Evolutionary conservation across 805 yeast genomes (phyloP), one percentile per base, ranked within the genome.

Genomic region (Clavispora asparagi): DNA sequence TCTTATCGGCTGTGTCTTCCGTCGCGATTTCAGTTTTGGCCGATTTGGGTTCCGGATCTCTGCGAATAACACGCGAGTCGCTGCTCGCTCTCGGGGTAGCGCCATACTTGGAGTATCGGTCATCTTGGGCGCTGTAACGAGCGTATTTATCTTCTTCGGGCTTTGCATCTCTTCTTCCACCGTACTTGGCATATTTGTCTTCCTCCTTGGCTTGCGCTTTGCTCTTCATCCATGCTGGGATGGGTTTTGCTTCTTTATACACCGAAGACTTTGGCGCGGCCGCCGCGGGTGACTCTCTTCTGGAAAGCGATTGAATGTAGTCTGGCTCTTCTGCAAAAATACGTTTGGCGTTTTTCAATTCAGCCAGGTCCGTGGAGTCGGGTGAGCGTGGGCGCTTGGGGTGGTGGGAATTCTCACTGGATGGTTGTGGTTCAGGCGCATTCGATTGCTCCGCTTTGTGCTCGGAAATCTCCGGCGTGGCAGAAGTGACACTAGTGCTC

Each of bases 161-260:
- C 12, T 23, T 23, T 17, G 14, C 12, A 10, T 40, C 33, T n/a
- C 39, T 31, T 14, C 56, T 35, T 17, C 42, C 49, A 7, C 74
- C 75, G 50, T 71, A 71, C 50, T 68, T 67, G 45, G 67, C 75
- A 54, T 71, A 71, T 50, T 70, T 71, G 40, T 59, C 56, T 3
- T 52, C 46, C 9, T 53, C 54, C 38, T 56, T 60, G 16, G 53
- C 53, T 10, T 48, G 55, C 17, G 53, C 54, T 17, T 52, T 51
- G 36, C 60, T 56, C 46, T 63, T 65, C 61, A 70, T 57, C 76
- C 76, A 71, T 3, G 71, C 73, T 2, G 76, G 76, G 4, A 57
- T 49, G 4, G 60, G 61, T 12, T 51, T 50, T 29, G 57, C 57
- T 10, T 55, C 63, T 9, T 56, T 49, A 50, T 65, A 68, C n/a